phyloP scores from a whole-genome alignment of 352 stramenopile genomes.

The Pythium brassicae region DNA sequence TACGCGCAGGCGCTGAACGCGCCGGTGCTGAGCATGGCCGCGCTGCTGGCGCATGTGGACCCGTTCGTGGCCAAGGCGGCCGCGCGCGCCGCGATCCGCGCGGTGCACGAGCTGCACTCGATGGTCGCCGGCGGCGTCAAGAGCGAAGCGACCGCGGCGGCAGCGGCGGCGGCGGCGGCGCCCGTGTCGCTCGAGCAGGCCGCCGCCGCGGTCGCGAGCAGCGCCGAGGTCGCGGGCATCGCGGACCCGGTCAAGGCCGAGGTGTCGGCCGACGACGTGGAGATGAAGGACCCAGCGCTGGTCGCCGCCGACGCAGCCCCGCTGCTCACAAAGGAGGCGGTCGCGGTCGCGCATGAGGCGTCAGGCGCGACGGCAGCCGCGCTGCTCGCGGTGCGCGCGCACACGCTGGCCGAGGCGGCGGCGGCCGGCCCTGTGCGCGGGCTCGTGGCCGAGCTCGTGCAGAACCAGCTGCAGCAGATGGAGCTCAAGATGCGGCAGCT shows the following conservation, averaged over 20 bases:
- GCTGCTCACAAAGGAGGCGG: constrained; percentile 38
- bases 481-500: constrained; percentile 79
- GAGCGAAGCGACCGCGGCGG: too few species aligned
- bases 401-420: constrained; percentile 39
- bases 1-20: constrained; percentile 45
- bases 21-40: constrained; percentile 45
- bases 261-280: constrained; percentile 31
- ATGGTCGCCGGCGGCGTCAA: constrained; percentile 21
- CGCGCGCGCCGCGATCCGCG: constrained; percentile 52
- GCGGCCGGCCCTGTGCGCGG: constrained; percentile 38
- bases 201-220: constrained; percentile 31
- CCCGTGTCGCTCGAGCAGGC: constrained; percentile 33
- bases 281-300: constrained; percentile 23
- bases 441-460: constrained; percentile 51
- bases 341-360: constrained; percentile 63
- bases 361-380: constrained; percentile 54
- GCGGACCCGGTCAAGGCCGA: constrained; percentile 33
- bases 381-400: constrained; percentile 48
- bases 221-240: constrained; percentile 35
- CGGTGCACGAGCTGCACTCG: constrained; percentile 60
- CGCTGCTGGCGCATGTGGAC: constrained; percentile 56
- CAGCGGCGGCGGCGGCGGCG: too few species aligned
- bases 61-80: constrained; percentile 70
- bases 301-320: background rate
- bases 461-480: constrained; percentile 73